Conservation (phyloP, 768 basidiomycete species). For the Candolleomyces aberdarensis region DNA sequence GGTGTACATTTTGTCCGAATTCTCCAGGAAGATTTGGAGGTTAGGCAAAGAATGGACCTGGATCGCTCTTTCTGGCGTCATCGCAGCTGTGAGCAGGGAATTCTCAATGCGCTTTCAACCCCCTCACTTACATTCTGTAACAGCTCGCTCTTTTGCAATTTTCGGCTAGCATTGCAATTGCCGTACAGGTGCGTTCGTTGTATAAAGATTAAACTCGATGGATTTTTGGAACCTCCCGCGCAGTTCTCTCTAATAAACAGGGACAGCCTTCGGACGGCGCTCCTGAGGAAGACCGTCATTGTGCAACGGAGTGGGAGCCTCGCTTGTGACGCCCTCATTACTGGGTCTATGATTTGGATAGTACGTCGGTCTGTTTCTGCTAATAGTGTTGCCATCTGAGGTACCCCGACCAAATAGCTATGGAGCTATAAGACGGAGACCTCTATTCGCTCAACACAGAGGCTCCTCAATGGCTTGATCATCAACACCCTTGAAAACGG, state of each 20-base stretch:
- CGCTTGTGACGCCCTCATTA: neutral
- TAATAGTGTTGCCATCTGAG: neutral
- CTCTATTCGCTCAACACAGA: neutral
- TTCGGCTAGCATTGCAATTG: neutral
- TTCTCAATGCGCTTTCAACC: neutral
- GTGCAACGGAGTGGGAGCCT: neutral
- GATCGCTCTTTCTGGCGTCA: neutral
- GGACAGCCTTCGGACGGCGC: neutral
- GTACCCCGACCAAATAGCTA: neutral
- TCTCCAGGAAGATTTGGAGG: neutral
- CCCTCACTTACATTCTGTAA: neutral
- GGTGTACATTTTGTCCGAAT: too few species aligned
- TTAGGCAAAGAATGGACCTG: neutral
- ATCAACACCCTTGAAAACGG: neutral
- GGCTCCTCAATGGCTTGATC: neutral
- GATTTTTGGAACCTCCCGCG: neutral
- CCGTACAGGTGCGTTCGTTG: neutral
- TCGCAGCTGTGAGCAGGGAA: neutral
- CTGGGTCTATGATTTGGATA: neutral
- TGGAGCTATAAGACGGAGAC: neutral
- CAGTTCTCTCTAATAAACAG: neutral
- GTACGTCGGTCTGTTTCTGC: neutral
- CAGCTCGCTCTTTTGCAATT: neutral
- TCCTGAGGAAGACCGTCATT: neutral
- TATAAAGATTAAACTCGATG: neutral